These are phyloP conservation scores for Sparassis latifolia DNA, from an alignment of 1,284 basidiomycete species.

Conservation along the genomic window DNA sequence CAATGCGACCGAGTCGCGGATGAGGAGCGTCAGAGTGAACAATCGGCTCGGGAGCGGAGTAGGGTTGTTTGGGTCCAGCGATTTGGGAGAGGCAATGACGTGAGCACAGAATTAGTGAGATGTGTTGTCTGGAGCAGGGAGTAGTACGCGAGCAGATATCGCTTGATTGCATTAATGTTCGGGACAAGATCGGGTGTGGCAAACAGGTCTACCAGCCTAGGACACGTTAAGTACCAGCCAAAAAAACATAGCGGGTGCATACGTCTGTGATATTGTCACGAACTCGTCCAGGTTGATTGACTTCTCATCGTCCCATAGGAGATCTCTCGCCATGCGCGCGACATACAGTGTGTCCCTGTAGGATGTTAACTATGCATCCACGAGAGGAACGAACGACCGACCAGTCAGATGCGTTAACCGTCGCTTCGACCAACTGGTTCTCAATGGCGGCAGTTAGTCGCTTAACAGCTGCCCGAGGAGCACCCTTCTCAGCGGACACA, in stretches of 20 bases:
- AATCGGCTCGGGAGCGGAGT: slow-evolving; percentile 77
- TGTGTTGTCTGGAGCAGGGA: slow-evolving; percentile 78
- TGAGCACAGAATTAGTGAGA: slow-evolving; percentile 78
- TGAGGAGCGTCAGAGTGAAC: slow-evolving; percentile 68
- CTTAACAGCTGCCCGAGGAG: slow-evolving; percentile 80
- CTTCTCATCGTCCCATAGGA: slow-evolving; percentile 79
- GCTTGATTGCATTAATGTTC: slow-evolving; percentile 55
- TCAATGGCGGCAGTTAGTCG: slow-evolving; percentile 74
- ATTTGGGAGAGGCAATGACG: slow-evolving; percentile 71
- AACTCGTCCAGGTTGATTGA: slow-evolving; percentile 76
- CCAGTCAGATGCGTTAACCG: slow-evolving; percentile 94
- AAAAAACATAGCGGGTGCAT: background rate
- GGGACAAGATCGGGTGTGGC: slow-evolving; percentile 57
- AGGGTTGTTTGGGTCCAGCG: slow-evolving; percentile 70
- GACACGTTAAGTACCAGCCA: slow-evolving; percentile 8
- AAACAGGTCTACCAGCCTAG: slow-evolving; percentile 78
- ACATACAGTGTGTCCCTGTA: slow-evolving; percentile 79
- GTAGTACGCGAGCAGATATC: slow-evolving; percentile 79
- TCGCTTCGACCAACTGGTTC: slow-evolving; percentile 64
- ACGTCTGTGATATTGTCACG: slow-evolving; percentile 86
- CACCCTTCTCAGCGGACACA: slow-evolving; percentile 59
- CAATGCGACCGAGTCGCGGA: slow-evolving; percentile 69
- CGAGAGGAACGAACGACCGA: slow-evolving; percentile 28
- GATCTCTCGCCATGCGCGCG: slow-evolving; percentile 83
- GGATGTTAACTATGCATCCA: background rate